phyloP scores from a whole-genome alignment of 75 land plant genomes.

The Pinus albicaulis region DNA sequence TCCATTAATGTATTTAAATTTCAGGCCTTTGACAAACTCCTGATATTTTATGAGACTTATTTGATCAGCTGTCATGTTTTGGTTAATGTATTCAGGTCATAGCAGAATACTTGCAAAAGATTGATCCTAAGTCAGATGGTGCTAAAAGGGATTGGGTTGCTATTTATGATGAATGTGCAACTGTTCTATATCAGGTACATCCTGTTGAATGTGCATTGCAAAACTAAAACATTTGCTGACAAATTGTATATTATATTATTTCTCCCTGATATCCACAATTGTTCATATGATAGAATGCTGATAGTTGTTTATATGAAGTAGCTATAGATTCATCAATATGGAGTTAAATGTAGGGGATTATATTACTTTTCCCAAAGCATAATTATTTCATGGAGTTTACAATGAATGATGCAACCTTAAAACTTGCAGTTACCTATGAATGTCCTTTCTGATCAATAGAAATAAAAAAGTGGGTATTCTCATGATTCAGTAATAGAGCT shows the following conservation, averaged over 20 bases:
- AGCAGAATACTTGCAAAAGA: constrained; percentile 94
- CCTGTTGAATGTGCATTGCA: background rate
- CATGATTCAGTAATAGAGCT: no score
- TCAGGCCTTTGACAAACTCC: background rate
- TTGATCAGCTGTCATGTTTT: background rate
- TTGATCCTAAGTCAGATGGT: constrained; percentile 99
- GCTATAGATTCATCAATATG: no score
- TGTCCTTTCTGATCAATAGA: no score
- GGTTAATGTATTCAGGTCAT: constrained; percentile 62
- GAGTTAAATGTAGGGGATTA: no score
- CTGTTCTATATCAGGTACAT: constrained; percentile 87
- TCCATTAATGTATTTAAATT: background rate
- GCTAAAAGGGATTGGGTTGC: constrained; percentile 99
- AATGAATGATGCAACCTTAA: no score
- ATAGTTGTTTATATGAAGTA: no score
- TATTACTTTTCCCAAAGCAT: no score
- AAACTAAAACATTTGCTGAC: background rate
- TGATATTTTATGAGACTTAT: background rate
- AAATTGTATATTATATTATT: background rate
- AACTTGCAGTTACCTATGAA: no score
- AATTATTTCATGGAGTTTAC: no score
- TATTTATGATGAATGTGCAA: constrained; percentile 98
- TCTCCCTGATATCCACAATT: no score
- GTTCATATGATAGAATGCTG: no score
- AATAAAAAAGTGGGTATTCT: no score